These are phyloP conservation scores for Lunularia cruciata DNA, from an alignment of 225 moss, liverwort and hornwort species.

Conservation along the genomic window DNA sequence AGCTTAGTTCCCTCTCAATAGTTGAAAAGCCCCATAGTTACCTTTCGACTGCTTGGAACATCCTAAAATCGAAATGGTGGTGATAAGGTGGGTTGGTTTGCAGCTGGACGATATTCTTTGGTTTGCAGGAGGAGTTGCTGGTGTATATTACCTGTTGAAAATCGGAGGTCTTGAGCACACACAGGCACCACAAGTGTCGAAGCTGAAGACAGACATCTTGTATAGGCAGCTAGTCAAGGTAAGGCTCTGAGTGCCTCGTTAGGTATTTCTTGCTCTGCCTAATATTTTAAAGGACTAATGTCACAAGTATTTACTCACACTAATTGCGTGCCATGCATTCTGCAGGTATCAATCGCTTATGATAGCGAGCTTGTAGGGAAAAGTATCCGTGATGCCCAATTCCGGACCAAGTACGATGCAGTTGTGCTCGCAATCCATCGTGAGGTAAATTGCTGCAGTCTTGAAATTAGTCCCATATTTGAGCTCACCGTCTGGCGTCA, in stretches of 20 bases:
- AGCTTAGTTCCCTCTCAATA: too few relatives aligned
- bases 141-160: not conserved
- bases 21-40: too few relatives aligned
- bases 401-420: not conserved
- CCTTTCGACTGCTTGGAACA: too few relatives aligned
- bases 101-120: conserved; percentile 11
- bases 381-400: not conserved
- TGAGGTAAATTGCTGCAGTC: too few relatives aligned
- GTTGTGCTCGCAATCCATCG: conserved; percentile 8
- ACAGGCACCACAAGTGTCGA: conserved; percentile 10
- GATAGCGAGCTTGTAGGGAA: conserved; percentile 2
- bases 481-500: too few relatives aligned
- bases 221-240: conserved; percentile 8
- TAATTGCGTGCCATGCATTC: too few relatives aligned
- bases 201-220: conserved; percentile 7
- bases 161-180: conserved; percentile 1
- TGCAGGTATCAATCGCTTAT: conserved; percentile 5
- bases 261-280: too few relatives aligned
- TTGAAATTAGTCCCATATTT: too few relatives aligned
- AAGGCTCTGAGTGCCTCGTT: too few relatives aligned
- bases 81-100: not conserved
- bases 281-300: too few relatives aligned
- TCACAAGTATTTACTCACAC: not conserved
- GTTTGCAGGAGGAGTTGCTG: conserved; percentile 12
- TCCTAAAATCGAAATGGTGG: too few relatives aligned